Evolutionary conservation across 2,329 filamentous ascomycete species (phyloP), one percentile per base, ranked within the genome.

Genomic region (Colletotrichum filicis): DNA sequence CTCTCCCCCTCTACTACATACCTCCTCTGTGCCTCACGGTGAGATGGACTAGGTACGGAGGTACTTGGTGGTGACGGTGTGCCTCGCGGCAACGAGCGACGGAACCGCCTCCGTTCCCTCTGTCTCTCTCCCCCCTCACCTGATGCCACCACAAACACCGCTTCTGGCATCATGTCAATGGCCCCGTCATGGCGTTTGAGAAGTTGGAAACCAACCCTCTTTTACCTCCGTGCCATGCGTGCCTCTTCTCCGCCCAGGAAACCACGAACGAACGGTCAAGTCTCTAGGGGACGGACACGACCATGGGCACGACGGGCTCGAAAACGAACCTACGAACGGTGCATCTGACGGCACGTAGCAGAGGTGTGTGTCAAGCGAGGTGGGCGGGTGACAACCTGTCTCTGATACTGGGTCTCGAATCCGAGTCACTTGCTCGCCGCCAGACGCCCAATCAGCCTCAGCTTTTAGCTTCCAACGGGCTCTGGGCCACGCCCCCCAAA

Each of bases 351-450:
- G 53, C 37, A 52, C 55, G 42, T 42, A 68, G 56, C 24, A 53
- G 35, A 58, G 28, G 53, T 58, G 55, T 71, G 62, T 73, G 71
- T 72, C 62, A 67, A 67, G 52, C 67, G 62, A 62, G 71, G 58
- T 49, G 57, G 57, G 68, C 68, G 52, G 62, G 52, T 74, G 71
- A 74, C 68, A 72, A 37, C 52, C 56, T 72, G 68, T 74, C 71
- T 74, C 62, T 72, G 35, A 73, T 42, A 72, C 53, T 53, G 32
- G 26, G 57, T 30, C 52, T 71, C 52, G 61, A 62, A 66, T 46
- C 58, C 28, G 52, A 72, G 63, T 72, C 71, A 68, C 52, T 61
- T 53, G 71, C 26, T 60, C 61, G 24, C 37, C 49, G 19, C 56
- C 32, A 22, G 35, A 57, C 30, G 56, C 24, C 71, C 70, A 69